Conservation (phyloP, 208 protist genomes). For the Borovskyia barvae region DNA sequence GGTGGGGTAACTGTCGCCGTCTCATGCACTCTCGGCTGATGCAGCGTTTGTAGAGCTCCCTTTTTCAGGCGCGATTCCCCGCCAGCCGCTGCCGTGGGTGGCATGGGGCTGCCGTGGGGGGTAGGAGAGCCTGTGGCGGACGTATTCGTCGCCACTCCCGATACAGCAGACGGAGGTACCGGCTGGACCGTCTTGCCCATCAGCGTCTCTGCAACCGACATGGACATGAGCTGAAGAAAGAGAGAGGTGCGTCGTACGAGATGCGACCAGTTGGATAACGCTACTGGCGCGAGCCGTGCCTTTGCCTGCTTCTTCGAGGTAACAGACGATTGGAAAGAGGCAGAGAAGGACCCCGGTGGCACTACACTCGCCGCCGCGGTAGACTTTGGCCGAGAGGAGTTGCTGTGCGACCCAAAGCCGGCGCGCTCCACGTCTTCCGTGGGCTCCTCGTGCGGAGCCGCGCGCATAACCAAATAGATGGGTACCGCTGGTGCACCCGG, state of each 20-base stretch:
- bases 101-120: too few relatives aligned
- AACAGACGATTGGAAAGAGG: neutral
- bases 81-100: neutral
- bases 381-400: neutral
- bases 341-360: neutral
- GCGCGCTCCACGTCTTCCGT: neutral
- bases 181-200: constrained; percentile 5
- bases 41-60: too few relatives aligned
- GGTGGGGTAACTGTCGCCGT: neutral
- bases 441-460: neutral
- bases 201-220: constrained; percentile 44
- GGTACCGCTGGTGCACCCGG: constrained; percentile 63
- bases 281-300: neutral
- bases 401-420: neutral
- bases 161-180: neutral
- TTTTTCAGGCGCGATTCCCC: neutral
- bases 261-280: constrained; percentile 44
- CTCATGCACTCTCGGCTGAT: too few relatives aligned
- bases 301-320: neutral
- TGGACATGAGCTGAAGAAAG: constrained; percentile 50
- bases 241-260: constrained; percentile 35
- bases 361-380: neutral
- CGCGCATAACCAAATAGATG: constrained; percentile 59
- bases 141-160: too few relatives aligned
- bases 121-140: too few relatives aligned